phyloP scores from a whole-genome alignment of 768 basidiomycete genomes.

The Boletellus emodensis region DNA sequence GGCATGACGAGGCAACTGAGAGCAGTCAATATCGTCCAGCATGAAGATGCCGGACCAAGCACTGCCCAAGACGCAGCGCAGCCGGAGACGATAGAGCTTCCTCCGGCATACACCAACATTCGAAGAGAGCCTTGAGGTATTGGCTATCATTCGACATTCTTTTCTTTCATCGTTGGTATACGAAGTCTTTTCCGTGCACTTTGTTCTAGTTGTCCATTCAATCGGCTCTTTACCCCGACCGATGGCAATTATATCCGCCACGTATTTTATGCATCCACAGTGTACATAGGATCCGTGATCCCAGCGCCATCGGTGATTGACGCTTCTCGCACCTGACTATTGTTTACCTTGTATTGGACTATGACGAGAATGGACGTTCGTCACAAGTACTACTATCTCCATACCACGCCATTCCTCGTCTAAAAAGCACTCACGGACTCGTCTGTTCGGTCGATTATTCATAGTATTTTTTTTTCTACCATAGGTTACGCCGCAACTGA shows the following conservation, averaged over 20 bases:
- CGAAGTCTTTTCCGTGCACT: background rate
- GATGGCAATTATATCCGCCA: conserved; percentile 4
- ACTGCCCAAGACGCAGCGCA: conserved; percentile 35
- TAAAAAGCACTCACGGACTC: background rate
- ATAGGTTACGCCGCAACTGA: background rate
- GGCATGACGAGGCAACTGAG: conserved; percentile 49
- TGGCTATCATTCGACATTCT: background rate
- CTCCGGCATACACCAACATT: conserved; percentile 77
- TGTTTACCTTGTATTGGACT: conserved; percentile 5
- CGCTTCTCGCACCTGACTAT: background rate
- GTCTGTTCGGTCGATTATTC: background rate
- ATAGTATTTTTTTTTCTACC: background rate
- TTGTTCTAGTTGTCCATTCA: background rate
- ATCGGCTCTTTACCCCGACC: background rate
- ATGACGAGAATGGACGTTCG: conserved; percentile 8
- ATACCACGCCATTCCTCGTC: background rate
- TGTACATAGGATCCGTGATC: conserved; percentile 2
- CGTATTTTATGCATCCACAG: background rate
- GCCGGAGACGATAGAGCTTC: conserved; percentile 75
- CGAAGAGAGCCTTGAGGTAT: conserved; percentile 7
- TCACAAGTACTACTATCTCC: background rate
- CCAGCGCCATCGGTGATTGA: background rate
- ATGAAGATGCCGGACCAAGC: conserved; percentile 70
- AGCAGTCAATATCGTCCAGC: conserved; percentile 78
- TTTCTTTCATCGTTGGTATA: background rate